Conservation (phyloP, 1,284 basidiomycete species). For the Peniophora sp. region DNA sequence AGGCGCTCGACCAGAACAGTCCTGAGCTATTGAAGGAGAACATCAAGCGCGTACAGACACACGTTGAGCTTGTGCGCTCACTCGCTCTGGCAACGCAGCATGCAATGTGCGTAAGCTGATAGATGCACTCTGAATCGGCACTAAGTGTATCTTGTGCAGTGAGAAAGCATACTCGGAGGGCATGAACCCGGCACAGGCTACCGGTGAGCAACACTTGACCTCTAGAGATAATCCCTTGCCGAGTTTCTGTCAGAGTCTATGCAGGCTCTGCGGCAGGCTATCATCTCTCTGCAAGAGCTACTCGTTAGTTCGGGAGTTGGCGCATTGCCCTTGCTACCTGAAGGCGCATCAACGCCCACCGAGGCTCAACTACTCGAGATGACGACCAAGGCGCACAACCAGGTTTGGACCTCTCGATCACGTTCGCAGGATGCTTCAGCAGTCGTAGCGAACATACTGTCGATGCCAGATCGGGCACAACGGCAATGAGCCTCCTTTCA, state of each 20-base stretch:
- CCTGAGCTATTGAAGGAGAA: conserved; percentile 49
- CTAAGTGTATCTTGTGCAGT: conserved; percentile 18
- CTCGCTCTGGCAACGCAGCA: conserved; percentile 36
- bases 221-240: neutral
- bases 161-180: conserved; percentile 47
- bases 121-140: neutral
- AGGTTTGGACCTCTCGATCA: conserved; percentile 30
- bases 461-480: conserved; percentile 15
- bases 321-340: conserved; percentile 32
- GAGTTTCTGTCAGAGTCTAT: conserved; percentile 28
- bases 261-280: conserved; percentile 34
- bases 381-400: conserved; percentile 27
- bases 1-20: conserved; percentile 36
- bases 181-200: conserved; percentile 36
- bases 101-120: conserved; percentile 37
- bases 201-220: conserved; percentile 27
- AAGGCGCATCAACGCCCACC: conserved; percentile 15
- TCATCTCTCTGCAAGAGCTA: conserved; percentile 33
- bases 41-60: conserved; percentile 34
- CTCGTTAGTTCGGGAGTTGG: conserved; percentile 45
- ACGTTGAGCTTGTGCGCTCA: conserved; percentile 34
- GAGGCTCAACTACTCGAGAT: conserved; percentile 29
- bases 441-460: conserved; percentile 29
- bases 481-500: no score
- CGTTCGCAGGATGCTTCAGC: conserved; percentile 34